phyloP scores from a whole-genome alignment of 108 stramenopile genomes.

The Licmophora abbreviata region DNA sequence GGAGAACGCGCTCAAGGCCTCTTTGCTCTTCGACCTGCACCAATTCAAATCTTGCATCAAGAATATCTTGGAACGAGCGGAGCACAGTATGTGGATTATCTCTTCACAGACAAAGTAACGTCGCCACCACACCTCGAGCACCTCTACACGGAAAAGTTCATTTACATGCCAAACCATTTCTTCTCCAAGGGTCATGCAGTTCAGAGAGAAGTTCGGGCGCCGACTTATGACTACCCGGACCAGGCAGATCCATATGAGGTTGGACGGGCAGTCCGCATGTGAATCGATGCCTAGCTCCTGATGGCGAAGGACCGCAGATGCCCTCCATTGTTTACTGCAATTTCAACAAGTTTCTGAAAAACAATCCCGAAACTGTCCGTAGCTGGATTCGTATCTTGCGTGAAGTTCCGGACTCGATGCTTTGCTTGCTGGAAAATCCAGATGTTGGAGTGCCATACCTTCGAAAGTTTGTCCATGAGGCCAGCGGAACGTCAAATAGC shows the following conservation, averaged over 20 bases:
- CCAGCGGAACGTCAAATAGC: constrained; percentile 9
- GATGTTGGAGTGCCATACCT: constrained; percentile 46
- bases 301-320: constrained; percentile 16
- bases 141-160: constrained; percentile 71
- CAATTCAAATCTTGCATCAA: constrained; percentile 80
- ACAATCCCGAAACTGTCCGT: constrained; percentile 71
- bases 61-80: constrained; percentile 80
- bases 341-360: constrained; percentile 81
- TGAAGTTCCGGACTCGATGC: constrained; percentile 68
- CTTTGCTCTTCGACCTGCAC: constrained; percentile 70
- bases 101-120: constrained; percentile 60
- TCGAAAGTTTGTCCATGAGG: constrained; percentile 54
- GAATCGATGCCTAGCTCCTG: constrained; percentile 55
- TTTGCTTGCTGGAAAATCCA: constrained; percentile 79
- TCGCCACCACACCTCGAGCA: constrained; percentile 42
- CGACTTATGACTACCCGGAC: constrained; percentile 48
- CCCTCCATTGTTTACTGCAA: constrained; percentile 78
- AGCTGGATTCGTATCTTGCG: constrained; percentile 74
- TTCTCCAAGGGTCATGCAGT: constrained; percentile 81
- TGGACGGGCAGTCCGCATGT: constrained; percentile 63
- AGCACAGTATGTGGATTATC: constrained; percentile 72
- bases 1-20: constrained; percentile 76
- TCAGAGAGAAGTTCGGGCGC: constrained; percentile 51
- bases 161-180: constrained; percentile 80
- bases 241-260: constrained; percentile 35